Conservation (phyloP, 805 yeast genomes). For the Ogataea nakhonphanomensis region DNA sequence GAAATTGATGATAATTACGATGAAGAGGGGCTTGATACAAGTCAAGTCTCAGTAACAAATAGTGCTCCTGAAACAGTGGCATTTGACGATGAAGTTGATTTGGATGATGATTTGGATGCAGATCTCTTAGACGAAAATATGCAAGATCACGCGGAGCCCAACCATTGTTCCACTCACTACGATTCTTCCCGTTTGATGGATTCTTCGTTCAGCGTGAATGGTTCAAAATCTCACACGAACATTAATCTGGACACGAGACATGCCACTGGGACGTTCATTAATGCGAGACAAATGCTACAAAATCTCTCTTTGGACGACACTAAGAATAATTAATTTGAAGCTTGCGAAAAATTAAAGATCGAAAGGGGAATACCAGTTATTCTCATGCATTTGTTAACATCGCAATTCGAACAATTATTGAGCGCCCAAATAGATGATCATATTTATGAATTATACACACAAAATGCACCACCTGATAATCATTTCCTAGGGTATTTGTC, state of each 20-base stretch:
- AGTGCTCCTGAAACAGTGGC: slow-evolving; percentile 8
- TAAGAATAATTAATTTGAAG: neutral
- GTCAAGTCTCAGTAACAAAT: too few species aligned
- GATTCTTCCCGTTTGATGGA: neutral
- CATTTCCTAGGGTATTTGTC: slow-evolving; percentile 26
- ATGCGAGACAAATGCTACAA: slow-evolving; percentile 23
- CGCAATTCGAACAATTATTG: slow-evolving; percentile 4
- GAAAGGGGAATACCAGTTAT: slow-evolving; percentile 2
- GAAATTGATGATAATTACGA: slow-evolving; percentile 34
- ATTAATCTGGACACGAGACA: slow-evolving; percentile 16
- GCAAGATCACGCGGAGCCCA: slow-evolving; percentile 11
- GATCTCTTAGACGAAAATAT: slow-evolving; percentile 11
- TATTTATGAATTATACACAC: slow-evolving; percentile 26
- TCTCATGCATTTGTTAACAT: slow-evolving; percentile 1
- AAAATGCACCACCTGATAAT: slow-evolving; percentile 12
- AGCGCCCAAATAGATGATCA: slow-evolving; percentile 25
- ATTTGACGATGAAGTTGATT: slow-evolving; percentile 30
- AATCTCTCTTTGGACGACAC: slow-evolving; percentile 16
- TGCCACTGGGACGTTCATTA: slow-evolving; percentile 25
- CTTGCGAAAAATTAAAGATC: slow-evolving; percentile 1
- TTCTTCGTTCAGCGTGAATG: slow-evolving; percentile 15
- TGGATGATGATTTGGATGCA: slow-evolving; percentile 19
- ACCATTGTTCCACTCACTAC: neutral
- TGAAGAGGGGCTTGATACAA: slow-evolving; percentile 17
- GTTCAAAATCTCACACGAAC: slow-evolving; percentile 14